Evolutionary conservation across 345 rosid species (phyloP), one percentile per base, ranked within the genome.

Genomic region (Triadica sebifera): DNA sequence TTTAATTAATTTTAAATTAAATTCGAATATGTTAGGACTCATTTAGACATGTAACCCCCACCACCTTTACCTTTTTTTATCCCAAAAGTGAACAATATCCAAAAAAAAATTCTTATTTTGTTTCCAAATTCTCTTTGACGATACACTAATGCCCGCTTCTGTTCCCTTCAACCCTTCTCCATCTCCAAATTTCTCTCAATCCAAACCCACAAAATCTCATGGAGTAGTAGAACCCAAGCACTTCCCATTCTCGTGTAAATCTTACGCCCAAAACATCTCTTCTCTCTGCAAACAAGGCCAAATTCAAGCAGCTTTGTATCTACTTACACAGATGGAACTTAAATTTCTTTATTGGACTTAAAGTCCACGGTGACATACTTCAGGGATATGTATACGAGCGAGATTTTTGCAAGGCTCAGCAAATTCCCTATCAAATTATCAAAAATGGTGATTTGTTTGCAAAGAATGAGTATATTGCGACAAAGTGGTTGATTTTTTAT

Each of bases 321-420:
- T 90, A 25, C 85, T 90, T 39, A 82, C 81, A n/a, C 72, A 87
- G 64, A 87, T 89, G 97, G 89, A 75, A 38, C 78, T 62, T 52
- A 63, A 71, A 74, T 46, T 15, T 89, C 34, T 81, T 67, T 0
- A 58, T 85, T 34, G 92, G 91, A 22, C 87, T 93, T 0, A 88
- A 90, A 81, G 77, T 88, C 69, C 90, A 82, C 72, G 92, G 92
- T 0, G 89, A 89, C 74, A 57, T 93, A 70, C 86, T 91, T 22
- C 97, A 91, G 73, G 95, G 90, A 15, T 91, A 95, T 76, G 88
- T 87, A 5, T 85, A 85, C 74, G 78, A 79, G 80, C 83, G 91
- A 67, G 92, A 83, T 70, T 75, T 85, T 0, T 20, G 8, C 45
- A 81, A 86, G 12, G 95, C 97, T 39, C 85, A 75, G 82, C 93